phyloP scores from a whole-genome alignment of 805 yeast genomes.

The Starmerella davenportii region DNA sequence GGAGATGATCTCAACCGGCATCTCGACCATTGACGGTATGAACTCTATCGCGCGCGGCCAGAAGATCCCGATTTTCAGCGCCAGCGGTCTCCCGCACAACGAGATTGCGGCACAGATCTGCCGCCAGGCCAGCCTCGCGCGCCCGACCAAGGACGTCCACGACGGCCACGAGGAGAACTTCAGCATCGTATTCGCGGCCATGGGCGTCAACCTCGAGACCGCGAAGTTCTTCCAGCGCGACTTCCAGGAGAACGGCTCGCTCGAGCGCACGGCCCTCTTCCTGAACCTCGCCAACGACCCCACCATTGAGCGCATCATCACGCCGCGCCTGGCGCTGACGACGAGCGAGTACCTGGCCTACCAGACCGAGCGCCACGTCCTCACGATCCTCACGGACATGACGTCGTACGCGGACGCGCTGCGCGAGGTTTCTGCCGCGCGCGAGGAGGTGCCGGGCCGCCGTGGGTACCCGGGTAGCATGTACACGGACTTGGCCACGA shows the following conservation, averaged over 20 bases:
- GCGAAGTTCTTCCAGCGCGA: slow-evolving; percentile 97
- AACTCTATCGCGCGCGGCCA: slow-evolving; percentile 99
- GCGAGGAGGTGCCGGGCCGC: slow-evolving; percentile 99
- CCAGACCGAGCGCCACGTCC: slow-evolving; percentile 97
- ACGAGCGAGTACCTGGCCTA: slow-evolving; percentile 97
- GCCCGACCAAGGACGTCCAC: slow-evolving; percentile 98
- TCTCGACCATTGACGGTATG: slow-evolving; percentile 97
- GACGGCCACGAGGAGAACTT: slow-evolving; percentile 99
- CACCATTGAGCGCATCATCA: slow-evolving; percentile 96
- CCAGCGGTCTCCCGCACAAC: slow-evolving; percentile 97
- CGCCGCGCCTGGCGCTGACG: slow-evolving; percentile 96
- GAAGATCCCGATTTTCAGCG: slow-evolving; percentile 96
- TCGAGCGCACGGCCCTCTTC: slow-evolving; percentile 93
- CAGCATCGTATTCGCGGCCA: slow-evolving; percentile 97
- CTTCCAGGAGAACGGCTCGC: slow-evolving; percentile 96
- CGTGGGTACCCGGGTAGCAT: slow-evolving; percentile 99
- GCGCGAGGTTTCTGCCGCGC: slow-evolving; percentile 98
- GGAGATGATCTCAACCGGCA: slow-evolving; percentile 98
- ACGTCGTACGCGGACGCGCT: slow-evolving; percentile 99
- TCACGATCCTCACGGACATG: slow-evolving; percentile 97
- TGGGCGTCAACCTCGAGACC: slow-evolving; percentile 99
- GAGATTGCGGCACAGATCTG: slow-evolving; percentile 99
- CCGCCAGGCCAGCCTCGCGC: slow-evolving; percentile 97
- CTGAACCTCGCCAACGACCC: slow-evolving; percentile 98
- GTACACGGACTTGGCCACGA: slow-evolving; percentile 98